Evolutionary conservation across 1,139 yeast species (phyloP), one percentile per base, ranked within the genome.

Genomic region (Taphrina pruni): DNA sequence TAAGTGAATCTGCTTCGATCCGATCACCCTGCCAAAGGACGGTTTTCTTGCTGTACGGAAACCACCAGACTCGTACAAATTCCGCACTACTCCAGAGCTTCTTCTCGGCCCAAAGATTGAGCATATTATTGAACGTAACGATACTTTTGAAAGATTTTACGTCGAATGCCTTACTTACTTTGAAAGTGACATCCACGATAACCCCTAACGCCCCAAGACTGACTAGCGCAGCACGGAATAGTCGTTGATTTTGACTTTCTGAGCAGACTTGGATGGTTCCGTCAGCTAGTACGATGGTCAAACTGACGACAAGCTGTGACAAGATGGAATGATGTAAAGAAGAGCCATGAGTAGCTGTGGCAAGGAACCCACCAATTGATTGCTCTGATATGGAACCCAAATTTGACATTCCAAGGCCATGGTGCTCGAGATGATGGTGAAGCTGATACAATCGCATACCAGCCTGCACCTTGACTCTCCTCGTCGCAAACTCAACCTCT

Each of bases 281-380:
- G 1, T 76, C 72, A 55, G 94, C 90, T 74, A 89, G 86, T 70
- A 89, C 85, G 55, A 93, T 80, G 6, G 89, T 86, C 70, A 94
- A 78, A 70, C 87, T 85, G 2, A 93, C 97, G 71, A 91, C 84
- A 78, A 92, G 97, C 75, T 92, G 94, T 11, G 95, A 87, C 3
- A 94, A 90, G 60, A 93, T 82, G 0, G 98, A 97, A 75, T 94
- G 98, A 77, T 84, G 90, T 66, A 94, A 95, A 8, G 97, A 88
- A 0, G 97, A 89, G 1, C 99, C 99, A 76, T 94, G 99, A 0
- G 98, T 92, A 50, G 98, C 98, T 0, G 99, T 94, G 1, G 97
- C 89, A 65, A 94, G 91, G 73, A 93, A 86, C 5, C 99, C 99
- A 1, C 96, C 99, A 56, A 92, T 82, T 17, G 96, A 89, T 77